Evolutionary conservation across 2,329 filamentous ascomycete genomes (phyloP).

Genomic region (Apiospora sp.): DNA sequence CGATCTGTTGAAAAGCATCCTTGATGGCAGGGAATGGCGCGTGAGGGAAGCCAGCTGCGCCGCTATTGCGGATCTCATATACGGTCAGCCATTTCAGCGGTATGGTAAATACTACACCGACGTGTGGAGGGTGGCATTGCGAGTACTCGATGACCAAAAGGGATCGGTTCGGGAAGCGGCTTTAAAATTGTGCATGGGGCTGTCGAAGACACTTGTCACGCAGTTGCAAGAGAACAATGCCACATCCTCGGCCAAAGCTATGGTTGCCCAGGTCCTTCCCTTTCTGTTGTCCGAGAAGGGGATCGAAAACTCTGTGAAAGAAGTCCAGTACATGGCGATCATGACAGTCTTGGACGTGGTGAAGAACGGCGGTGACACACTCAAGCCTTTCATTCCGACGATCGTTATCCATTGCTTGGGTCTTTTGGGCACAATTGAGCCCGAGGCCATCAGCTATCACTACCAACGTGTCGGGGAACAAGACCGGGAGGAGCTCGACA

Average conservation of each 20-base stretch:
- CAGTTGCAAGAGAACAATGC: slow-evolving; percentile 82
- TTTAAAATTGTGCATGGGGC: slow-evolving; percentile 79
- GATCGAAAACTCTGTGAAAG: slow-evolving; percentile 86
- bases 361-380: slow-evolving; percentile 82
- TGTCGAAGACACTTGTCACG: slow-evolving; percentile 86
- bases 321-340: slow-evolving; percentile 86
- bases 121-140: slow-evolving; percentile 87
- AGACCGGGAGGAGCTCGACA: slow-evolving; percentile 89
- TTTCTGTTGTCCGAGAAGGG: slow-evolving; percentile 91
- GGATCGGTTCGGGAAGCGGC: slow-evolving; percentile 85
- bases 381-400: slow-evolving; percentile 82
- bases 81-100: slow-evolving; percentile 76
- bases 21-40: slow-evolving; percentile 88
- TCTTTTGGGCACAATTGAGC: slow-evolving; percentile 87
- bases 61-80: slow-evolving; percentile 86
- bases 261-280: slow-evolving; percentile 87
- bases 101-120: slow-evolving; percentile 87
- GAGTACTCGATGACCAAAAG: slow-evolving; percentile 96
- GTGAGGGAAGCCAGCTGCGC: slow-evolving; percentile 91
- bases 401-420: slow-evolving; percentile 84
- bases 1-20: slow-evolving; percentile 83
- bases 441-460: slow-evolving; percentile 88
- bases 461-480: slow-evolving; percentile 90
- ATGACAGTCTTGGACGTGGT: slow-evolving; percentile 86
- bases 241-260: slow-evolving; percentile 73